phyloP scores from a whole-genome alignment of 2,329 filamentous ascomycete species.

The Scedosporium dehoogii region DNA sequence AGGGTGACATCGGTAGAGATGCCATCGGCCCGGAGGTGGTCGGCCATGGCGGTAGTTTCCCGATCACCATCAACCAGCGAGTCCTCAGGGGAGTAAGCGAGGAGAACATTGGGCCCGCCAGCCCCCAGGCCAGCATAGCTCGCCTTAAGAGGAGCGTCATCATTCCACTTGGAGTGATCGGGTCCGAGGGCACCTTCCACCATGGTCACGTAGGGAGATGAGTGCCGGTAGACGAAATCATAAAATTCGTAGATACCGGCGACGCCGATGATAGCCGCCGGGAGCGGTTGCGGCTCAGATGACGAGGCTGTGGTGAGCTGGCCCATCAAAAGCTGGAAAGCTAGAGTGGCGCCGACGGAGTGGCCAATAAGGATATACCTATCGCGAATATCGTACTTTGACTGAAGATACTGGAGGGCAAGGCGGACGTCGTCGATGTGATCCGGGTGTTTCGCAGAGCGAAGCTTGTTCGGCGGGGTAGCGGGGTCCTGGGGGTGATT shows the following conservation, averaged over 20 bases:
- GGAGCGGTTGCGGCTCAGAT: slow-evolving; percentile 22
- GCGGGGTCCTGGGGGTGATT: slow-evolving; percentile 25
- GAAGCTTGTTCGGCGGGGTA: slow-evolving; percentile 15
- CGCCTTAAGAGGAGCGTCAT: slow-evolving; percentile 41
- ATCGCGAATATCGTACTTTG: slow-evolving; percentile 33
- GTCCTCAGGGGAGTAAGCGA: slow-evolving; percentile 38
- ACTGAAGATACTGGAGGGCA: slow-evolving; percentile 38
- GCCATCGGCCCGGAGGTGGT: slow-evolving; percentile 30
- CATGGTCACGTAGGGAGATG: slow-evolving; percentile 44
- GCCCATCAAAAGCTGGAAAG: slow-evolving; percentile 38
- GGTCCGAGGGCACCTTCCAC: slow-evolving; percentile 51
- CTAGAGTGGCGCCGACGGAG: slow-evolving; percentile 49
- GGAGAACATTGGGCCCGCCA: slow-evolving; percentile 22
- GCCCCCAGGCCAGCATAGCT: slow-evolving; percentile 31
- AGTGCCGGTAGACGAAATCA: slow-evolving; percentile 36
- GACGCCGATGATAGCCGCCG: slow-evolving; percentile 47
- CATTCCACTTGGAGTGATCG: slow-evolving; percentile 38
- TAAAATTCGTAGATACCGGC: slow-evolving; percentile 59
- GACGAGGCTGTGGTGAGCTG: slow-evolving; percentile 16
- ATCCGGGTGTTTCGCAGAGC: slow-evolving; percentile 44
- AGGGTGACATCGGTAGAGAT: slow-evolving; percentile 20
- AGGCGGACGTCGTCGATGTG: slow-evolving; percentile 48
- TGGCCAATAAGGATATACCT: slow-evolving; percentile 51
- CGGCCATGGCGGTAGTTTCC: slow-evolving; percentile 49
- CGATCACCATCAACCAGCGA: slow-evolving; percentile 39